Conservation (phyloP, 2,329 filamentous ascomycete species). For the Clarireedia sp. region DNA sequence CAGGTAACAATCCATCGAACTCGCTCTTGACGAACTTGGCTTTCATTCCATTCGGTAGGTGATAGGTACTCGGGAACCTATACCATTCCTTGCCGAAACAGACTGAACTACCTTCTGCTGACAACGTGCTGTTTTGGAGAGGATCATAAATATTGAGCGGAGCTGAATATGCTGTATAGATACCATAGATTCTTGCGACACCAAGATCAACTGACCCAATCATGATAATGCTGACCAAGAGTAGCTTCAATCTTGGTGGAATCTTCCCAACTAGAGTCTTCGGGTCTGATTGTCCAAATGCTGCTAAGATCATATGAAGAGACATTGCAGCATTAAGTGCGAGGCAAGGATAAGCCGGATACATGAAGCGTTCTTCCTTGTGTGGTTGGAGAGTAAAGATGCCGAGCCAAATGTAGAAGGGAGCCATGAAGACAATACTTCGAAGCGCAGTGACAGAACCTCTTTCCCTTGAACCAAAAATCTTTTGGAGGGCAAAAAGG, state of each 20-base stretch:
- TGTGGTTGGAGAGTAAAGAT: constrained; percentile 92
- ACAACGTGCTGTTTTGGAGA: constrained; percentile 48
- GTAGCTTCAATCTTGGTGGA: constrained; percentile 66
- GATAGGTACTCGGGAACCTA: constrained; percentile 88
- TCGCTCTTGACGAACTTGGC: constrained; percentile 88
- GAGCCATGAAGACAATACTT: constrained; percentile 67
- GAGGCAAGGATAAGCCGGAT: constrained; percentile 85
- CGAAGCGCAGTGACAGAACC: constrained; percentile 63
- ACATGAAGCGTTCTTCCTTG: constrained; percentile 99
- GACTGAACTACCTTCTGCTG: constrained; percentile 57
- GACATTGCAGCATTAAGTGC: constrained; percentile 81
- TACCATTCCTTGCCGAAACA: constrained; percentile 99
- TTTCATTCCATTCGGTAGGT: constrained; percentile 72
- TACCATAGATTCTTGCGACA: constrained; percentile 64
- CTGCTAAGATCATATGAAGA: constrained; percentile 70
- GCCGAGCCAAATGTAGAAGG: constrained; percentile 89
- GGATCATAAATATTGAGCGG: constrained; percentile 65
- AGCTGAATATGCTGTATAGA: constrained; percentile 75
- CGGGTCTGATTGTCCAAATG: constrained; percentile 63
- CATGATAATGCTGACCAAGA: constrained; percentile 51
- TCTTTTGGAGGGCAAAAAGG: constrained; percentile 65
- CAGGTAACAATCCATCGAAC: constrained; percentile 81
- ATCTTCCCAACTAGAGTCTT: constrained; percentile 62
- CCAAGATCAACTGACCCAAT: constrained; percentile 58
- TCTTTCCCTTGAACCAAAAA: constrained; percentile 47